Conservation (phyloP, 202 grass and related monocot species). For the Zizania palustris region DNA sequence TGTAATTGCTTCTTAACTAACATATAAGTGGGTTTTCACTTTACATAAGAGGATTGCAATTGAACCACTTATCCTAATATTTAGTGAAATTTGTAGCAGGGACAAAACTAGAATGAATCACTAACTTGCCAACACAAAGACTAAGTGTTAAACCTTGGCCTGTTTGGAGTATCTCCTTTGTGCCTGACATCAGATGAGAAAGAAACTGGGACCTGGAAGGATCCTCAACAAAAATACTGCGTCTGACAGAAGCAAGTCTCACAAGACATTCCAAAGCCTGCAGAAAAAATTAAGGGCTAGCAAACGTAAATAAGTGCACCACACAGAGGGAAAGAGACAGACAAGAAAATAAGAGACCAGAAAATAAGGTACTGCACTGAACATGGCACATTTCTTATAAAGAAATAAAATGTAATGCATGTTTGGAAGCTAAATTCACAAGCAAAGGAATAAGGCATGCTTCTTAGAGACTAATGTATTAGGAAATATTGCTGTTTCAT, state of each 20-base stretch:
- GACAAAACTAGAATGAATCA: constrained; percentile 43
- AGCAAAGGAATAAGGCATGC: not conserved
- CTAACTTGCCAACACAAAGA: constrained; percentile 34
- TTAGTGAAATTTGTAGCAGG: not conserved
- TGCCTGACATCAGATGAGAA: constrained; percentile 91
- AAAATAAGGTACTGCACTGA: constrained; percentile 31
- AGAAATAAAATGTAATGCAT: not conserved
- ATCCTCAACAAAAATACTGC: constrained; percentile 92
- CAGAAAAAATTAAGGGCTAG: constrained; percentile 24
- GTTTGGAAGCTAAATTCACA: not conserved
- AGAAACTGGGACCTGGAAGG: constrained; percentile 82
- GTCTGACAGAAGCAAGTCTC: constrained; percentile 91
- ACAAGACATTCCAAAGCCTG: constrained; percentile 99
- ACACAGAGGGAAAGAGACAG: not conserved
- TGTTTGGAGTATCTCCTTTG: constrained; percentile 97
- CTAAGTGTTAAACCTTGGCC: constrained; percentile 74
- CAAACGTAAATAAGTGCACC: constrained; percentile 25
- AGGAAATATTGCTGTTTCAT: constrained; percentile 1
- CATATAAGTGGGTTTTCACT: not conserved
- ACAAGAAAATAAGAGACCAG: too few relatives aligned
- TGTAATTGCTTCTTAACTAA: constrained; percentile 17
- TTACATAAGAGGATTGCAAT: constrained; percentile 16
- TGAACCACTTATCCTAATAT: not conserved
- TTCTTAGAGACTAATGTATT: not conserved
- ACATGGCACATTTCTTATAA: constrained; percentile 4